Evolutionary conservation across 2,329 filamentous ascomycete species (phyloP).

Genomic region (Tothia fuscella): DNA sequence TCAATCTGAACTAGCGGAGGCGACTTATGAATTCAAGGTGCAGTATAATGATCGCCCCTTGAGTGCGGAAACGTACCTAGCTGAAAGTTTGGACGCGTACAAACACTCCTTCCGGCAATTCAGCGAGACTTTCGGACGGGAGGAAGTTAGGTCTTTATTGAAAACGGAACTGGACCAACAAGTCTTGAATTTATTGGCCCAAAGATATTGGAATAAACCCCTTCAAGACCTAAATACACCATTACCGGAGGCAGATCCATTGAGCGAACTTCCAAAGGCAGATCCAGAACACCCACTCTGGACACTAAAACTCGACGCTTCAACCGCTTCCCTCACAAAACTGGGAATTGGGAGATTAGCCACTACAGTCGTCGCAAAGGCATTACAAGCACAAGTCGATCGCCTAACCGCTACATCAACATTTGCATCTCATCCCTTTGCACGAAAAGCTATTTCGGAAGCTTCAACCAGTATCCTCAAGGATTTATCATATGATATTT

Average conservation of each 20-base stretch:
- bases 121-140: conserved; percentile 75
- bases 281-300: conserved; percentile 80
- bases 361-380: conserved; percentile 77
- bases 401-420: conserved; percentile 66
- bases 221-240: conserved; percentile 66
- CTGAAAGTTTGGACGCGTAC: conserved; percentile 88
- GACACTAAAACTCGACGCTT: conserved; percentile 89
- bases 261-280: conserved; percentile 71
- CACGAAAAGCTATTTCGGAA: conserved; percentile 82
- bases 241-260: conserved; percentile 55
- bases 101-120: conserved; percentile 97
- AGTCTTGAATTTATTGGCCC: conserved; percentile 82
- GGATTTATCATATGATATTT: conserved; percentile 92
- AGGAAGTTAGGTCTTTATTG: conserved; percentile 77
- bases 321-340: conserved; percentile 80
- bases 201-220: conserved; percentile 95
- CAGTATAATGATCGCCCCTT: conserved; percentile 96
- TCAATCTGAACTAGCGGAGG: conserved; percentile 87
- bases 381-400: conserved; percentile 78
- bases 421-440: conserved; percentile 83
- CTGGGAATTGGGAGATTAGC: conserved; percentile 86
- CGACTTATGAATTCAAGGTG: conserved; percentile 97
- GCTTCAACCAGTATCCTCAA: conserved; percentile 83
- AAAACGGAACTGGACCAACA: conserved; percentile 91
- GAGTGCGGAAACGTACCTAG: conserved; percentile 91